These are phyloP conservation scores for Diaporthe helianthi DNA, from an alignment of 2,329 filamentous ascomycete genomes.

Conservation along the genomic window DNA sequence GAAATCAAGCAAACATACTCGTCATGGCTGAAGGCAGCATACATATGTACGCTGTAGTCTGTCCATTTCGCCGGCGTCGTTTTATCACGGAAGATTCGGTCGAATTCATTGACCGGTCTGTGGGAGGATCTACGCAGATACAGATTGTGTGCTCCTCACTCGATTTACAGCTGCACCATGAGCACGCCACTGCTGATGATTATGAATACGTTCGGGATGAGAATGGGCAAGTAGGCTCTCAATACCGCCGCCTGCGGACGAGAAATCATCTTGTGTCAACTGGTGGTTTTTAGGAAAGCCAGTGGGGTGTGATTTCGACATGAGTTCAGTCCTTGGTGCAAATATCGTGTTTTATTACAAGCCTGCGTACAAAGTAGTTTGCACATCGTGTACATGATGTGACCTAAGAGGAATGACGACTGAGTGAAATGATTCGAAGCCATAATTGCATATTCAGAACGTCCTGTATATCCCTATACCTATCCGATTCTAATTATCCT, in stretches of 20 bases:
- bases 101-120: neutral
- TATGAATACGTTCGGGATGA: neutral
- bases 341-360: too few relatives aligned
- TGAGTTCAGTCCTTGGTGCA: too few relatives aligned
- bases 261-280: neutral
- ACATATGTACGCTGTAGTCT: too few relatives aligned
- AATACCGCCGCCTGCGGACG: neutral
- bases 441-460: neutral
- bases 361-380: neutral
- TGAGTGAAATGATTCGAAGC: too few relatives aligned
- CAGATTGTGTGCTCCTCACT: neutral
- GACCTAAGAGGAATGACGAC: neutral
- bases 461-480: neutral
- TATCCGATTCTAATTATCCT: too few relatives aligned
- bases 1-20: too few relatives aligned
- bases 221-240: neutral
- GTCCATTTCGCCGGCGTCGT: neutral
- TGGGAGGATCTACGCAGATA: neutral
- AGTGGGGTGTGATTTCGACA: neutral
- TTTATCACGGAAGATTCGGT: neutral
- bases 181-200: neutral
- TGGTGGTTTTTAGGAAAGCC: neutral
- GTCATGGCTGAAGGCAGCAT: too few relatives aligned
- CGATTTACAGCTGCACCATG: neutral
- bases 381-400: neutral